Conservation (phyloP, 331 rosid species). For the Malus hybrid region DNA sequence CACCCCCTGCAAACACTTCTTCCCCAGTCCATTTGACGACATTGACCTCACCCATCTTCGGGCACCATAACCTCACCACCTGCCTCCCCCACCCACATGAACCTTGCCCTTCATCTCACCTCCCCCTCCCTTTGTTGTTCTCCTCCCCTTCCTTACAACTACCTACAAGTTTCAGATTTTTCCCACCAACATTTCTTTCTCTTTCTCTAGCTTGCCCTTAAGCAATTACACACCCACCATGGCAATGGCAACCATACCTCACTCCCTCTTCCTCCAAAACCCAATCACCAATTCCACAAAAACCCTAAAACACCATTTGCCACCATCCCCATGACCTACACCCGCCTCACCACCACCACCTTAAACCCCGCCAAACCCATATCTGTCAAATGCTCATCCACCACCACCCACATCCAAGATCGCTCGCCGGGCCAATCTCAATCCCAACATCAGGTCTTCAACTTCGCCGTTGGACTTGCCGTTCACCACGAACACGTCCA, state of each 20-base stretch:
- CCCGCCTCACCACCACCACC: constrained; percentile 5
- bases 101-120: no score
- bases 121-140: no score
- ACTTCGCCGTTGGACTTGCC: constrained; percentile 94
- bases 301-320: constrained; percentile 16
- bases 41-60: no score
- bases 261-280: constrained; percentile 48
- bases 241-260: constrained; percentile 53
- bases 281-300: constrained; percentile 15
- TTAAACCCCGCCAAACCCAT: constrained; percentile 14
- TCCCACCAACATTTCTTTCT: neutral
- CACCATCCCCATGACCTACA: constrained; percentile 18
- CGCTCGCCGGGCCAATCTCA: constrained; percentile 15
- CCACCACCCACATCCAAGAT: constrained; percentile 38
- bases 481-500: constrained; percentile 70
- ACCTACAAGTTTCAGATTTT: constrained; percentile 7
- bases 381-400: constrained; percentile 46
- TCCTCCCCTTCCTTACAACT: no score
- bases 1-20: no score
- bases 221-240: constrained; percentile 19
- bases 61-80: no score
- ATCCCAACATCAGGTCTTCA: constrained; percentile 63
- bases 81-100: no score
- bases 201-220: neutral
- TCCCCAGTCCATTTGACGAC: no score